phyloP scores from a whole-genome alignment of 257 asterid species.

The Datura wrightii region DNA sequence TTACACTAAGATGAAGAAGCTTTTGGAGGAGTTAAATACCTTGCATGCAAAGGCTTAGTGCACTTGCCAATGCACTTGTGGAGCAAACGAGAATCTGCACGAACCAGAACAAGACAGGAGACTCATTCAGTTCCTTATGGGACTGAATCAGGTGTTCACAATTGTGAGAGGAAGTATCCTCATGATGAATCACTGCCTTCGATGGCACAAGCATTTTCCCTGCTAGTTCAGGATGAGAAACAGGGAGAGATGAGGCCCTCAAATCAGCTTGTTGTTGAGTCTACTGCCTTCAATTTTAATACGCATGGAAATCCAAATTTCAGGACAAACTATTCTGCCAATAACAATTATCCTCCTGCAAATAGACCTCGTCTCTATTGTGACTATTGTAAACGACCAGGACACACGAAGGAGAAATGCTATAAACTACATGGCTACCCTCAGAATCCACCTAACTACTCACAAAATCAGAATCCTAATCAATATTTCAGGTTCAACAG shows the following conservation, averaged over 20 bases:
- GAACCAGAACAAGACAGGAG: neutral
- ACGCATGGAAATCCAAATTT: neutral
- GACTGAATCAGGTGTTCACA: neutral
- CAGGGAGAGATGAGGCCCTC: neutral
- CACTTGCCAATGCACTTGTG: neutral
- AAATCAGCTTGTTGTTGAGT: neutral
- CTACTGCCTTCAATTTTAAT: neutral
- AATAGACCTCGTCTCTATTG: too few relatives aligned
- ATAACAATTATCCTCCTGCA: neutral
- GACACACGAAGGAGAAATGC: too few relatives aligned
- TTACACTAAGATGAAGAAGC: neutral
- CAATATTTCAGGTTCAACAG: too few relatives aligned
- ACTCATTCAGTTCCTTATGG: slow-evolving; percentile 4
- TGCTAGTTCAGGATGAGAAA: slow-evolving; percentile 4
- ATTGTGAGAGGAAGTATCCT: neutral
- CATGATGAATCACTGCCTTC: neutral
- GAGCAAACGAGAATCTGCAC: neutral
- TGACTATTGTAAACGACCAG: too few relatives aligned
- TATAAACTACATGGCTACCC: too few relatives aligned
- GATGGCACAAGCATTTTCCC: neutral
- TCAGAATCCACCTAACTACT: too few relatives aligned
- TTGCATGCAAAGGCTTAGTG: neutral
- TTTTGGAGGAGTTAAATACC: neutral
- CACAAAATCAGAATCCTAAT: too few relatives aligned
- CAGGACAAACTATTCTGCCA: slow-evolving; percentile 3